phyloP scores from a whole-genome alignment of 441 rosid genomes.

The Jatropha podagrica region DNA sequence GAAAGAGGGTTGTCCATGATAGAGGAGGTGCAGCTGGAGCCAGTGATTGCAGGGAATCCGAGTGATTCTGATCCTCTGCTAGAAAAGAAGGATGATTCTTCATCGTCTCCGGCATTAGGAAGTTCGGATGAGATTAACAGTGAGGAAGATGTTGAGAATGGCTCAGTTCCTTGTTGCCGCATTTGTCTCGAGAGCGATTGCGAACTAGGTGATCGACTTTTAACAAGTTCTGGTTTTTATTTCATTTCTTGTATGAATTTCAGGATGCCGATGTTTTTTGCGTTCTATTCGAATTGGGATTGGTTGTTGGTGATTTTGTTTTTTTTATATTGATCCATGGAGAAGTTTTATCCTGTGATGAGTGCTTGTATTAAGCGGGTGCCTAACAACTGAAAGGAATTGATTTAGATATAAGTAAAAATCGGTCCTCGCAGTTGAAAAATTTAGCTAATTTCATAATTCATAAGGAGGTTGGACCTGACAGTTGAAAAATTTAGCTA shows the following conservation, averaged over 20 bases:
- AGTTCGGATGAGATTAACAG: conserved; percentile 52
- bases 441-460: background rate
- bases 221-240: background rate
- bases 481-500: background rate
- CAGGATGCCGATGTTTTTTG: background rate
- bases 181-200: conserved; percentile 90
- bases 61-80: conserved; percentile 79
- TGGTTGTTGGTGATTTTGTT: background rate
- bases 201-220: conserved; percentile 48
- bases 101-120: conserved; percentile 14
- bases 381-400: background rate
- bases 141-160: conserved; percentile 65
- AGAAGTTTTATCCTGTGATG: background rate
- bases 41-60: conserved; percentile 40
- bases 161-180: conserved; percentile 76
- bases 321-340: background rate
- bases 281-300: background rate
- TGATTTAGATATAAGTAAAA: background rate
- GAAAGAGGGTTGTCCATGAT: conserved; percentile 34
- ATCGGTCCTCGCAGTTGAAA: background rate
- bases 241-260: background rate
- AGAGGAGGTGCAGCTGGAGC: conserved; percentile 70
- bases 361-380: background rate
- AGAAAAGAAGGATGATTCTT: conserved; percentile 26
- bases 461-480: background rate